Evolutionary conservation across 345 rosid species (phyloP), one percentile per base, ranked within the genome.

Genomic region (Eucalyptus lansdowneana): DNA sequence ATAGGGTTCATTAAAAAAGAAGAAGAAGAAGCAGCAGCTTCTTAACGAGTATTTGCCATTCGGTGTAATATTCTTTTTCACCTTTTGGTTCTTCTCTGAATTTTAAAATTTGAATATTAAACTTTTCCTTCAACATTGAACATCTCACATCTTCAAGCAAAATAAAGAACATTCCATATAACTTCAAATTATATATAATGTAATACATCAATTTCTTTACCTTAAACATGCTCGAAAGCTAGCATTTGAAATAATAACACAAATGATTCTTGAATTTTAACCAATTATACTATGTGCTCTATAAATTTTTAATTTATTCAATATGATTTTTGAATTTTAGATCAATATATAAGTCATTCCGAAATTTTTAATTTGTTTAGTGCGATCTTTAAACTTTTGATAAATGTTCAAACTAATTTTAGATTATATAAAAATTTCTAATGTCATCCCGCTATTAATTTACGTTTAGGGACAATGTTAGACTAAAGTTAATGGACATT

Each of bases 271-370:
- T 24, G 6, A 22, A 56, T 24, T 56, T 56, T 56, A 22, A 56
- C 3, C 3, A 56, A 21, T 9, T 56, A 24, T 24, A 56, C 5
- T 0, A 10, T 24, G 14, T 56, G 13, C 3, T 10, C 1, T 56
- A 25, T 24, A 56, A 11, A 56, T 2, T 24, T 56, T 24, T 56
- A 22, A 24, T 24, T 22, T 56, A 56, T 9, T 4, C 3, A 56
- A 56, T 56, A 22, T 56, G 1, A 56, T 21, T 24, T 56, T 22
- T 22, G 3, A 56, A 56, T 56, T 56, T 56, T 56, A 19, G 58
- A 1, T 53, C 24, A 19, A 53, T 53, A 53, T 19, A 53, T 19
- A 53, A 53, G 54, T 51, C 22, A 17, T 51, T 51, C 2, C 1
- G 4, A 54, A 22, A 21, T 3, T 54, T 54, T 54, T 54, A 8